Conservation (phyloP, 495 filamentous ascomycete genomes). For the Achaetomiella virescens region DNA sequence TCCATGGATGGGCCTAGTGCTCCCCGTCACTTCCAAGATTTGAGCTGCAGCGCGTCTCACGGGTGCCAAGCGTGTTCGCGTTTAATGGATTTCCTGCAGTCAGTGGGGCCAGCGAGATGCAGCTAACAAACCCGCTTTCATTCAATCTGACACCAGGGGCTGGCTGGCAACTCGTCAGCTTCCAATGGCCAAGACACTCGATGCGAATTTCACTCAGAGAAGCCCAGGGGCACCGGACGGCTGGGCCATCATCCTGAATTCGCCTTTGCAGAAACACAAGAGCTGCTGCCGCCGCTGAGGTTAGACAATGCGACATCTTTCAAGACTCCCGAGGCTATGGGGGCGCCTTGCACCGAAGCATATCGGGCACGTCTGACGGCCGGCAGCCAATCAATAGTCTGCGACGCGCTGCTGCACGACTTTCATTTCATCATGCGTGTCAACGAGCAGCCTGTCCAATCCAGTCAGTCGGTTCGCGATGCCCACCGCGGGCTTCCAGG, state of each 20-base stretch:
- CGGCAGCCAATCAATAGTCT: slow-evolving; percentile 26
- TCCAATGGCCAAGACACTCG: neutral
- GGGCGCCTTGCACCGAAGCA: slow-evolving; percentile 21
- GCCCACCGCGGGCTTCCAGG: slow-evolving; percentile 9
- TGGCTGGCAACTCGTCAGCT: neutral
- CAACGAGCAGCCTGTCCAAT: slow-evolving; percentile 25
- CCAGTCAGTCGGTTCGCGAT: slow-evolving; percentile 8
- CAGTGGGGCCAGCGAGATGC: slow-evolving; percentile 1
- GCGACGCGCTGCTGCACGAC: slow-evolving; percentile 31
- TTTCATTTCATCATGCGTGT: slow-evolving; percentile 29
- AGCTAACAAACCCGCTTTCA: neutral
- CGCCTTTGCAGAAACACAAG: neutral
- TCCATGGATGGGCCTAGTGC: slow-evolving; percentile 2
- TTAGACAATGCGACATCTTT: slow-evolving; percentile 15
- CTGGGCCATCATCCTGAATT: neutral
- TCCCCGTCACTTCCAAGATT: slow-evolving; percentile 22
- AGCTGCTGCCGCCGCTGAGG: slow-evolving; percentile 13
- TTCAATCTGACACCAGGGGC: neutral
- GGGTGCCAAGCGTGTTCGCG: slow-evolving; percentile 25
- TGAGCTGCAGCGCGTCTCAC: slow-evolving; percentile 27
- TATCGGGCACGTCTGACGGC: slow-evolving; percentile 10
- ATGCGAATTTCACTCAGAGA: neutral
- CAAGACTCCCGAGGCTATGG: slow-evolving; percentile 6
- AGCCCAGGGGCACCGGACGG: neutral
- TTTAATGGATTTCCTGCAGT: slow-evolving; percentile 27